Conservation (phyloP, 176 grass and related monocot genomes). For the Paspalum notatum region DNA sequence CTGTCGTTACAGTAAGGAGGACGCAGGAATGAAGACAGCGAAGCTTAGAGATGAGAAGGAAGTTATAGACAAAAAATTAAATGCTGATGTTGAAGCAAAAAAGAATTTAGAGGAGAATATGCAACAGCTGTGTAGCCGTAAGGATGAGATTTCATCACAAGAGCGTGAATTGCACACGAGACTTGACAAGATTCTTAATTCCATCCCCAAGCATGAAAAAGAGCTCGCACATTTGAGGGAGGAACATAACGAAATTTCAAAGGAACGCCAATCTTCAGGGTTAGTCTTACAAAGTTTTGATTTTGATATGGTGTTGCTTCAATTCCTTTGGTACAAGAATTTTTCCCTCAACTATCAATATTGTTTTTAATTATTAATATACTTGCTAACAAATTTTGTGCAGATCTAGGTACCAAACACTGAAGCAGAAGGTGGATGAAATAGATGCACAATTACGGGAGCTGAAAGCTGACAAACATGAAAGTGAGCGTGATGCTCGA, state of each 20-base stretch:
- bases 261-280: slow-evolving; percentile 85
- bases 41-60: slow-evolving; percentile 98
- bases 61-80: slow-evolving; percentile 90
- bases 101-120: slow-evolving; percentile 96
- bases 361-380: slow-evolving; percentile 27
- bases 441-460: slow-evolving; percentile 80
- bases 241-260: slow-evolving; percentile 69
- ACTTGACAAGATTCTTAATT: slow-evolving; percentile 68
- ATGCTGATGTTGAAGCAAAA: slow-evolving; percentile 91
- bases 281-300: slow-evolving; percentile 50
- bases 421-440: slow-evolving; percentile 86
- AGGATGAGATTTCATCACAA: slow-evolving; percentile 81
- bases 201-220: slow-evolving; percentile 68
- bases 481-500: slow-evolving; percentile 84
- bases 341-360: slow-evolving; percentile 12
- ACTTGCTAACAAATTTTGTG: slow-evolving; percentile 23
- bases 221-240: slow-evolving; percentile 63
- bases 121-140: slow-evolving; percentile 72
- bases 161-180: slow-evolving; percentile 62
- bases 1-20: slow-evolving; percentile 81
- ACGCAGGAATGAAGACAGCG: slow-evolving; percentile 96
- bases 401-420: slow-evolving; percentile 73
- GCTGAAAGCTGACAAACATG: slow-evolving; percentile 96
- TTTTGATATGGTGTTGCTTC: slow-evolving; percentile 28
- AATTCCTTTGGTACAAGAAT: slow-evolving; percentile 12